Percentiles rank a stretch among this genome's conserved stretches.
phyloP scores from a whole-genome alignment of 805 yeast genomes.

The Metschnikowia vanudenii region DNA sequence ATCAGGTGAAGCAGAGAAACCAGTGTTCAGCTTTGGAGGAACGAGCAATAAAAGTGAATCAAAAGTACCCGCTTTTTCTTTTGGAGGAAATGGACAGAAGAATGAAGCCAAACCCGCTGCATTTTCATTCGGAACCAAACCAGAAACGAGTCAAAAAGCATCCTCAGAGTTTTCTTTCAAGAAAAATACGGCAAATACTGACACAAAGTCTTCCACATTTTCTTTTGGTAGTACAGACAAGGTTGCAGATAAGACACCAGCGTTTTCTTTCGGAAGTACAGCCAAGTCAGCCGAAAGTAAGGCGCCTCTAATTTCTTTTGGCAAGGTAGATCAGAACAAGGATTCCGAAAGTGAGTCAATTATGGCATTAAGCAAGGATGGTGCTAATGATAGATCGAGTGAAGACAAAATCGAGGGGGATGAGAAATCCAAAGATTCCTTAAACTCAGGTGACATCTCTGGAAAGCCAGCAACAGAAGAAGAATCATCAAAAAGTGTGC shows the following conservation, averaged over 20 bases:
- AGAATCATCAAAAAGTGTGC: not conserved
- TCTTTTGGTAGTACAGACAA: conserved; percentile 1
- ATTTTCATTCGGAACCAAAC: not conserved
- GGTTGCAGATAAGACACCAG: not conserved
- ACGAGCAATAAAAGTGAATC: not conserved
- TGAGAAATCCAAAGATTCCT: not conserved
- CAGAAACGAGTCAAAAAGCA: not conserved
- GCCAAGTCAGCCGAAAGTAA: not conserved
- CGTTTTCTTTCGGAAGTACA: not conserved
- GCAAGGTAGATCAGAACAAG: not conserved
- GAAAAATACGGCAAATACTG: not conserved
- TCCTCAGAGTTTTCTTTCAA: not conserved
- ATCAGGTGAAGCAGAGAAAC: not conserved
- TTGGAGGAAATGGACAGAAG: not conserved
- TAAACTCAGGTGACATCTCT: not conserved
- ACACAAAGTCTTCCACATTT: not conserved
- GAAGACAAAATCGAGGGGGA: not conserved
- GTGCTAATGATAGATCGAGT: not conserved
- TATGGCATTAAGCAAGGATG: not conserved
- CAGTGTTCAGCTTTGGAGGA: conserved; percentile 2
- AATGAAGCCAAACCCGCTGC: not conserved
- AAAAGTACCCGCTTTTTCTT: conserved; percentile 6
- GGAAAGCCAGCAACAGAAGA: not conserved
- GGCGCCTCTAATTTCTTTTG: not conserved
- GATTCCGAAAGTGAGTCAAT: not conserved